Evolutionary conservation across 352 stramenopile genomes (phyloP).

Genomic region (Pythium utonaiense): DNA sequence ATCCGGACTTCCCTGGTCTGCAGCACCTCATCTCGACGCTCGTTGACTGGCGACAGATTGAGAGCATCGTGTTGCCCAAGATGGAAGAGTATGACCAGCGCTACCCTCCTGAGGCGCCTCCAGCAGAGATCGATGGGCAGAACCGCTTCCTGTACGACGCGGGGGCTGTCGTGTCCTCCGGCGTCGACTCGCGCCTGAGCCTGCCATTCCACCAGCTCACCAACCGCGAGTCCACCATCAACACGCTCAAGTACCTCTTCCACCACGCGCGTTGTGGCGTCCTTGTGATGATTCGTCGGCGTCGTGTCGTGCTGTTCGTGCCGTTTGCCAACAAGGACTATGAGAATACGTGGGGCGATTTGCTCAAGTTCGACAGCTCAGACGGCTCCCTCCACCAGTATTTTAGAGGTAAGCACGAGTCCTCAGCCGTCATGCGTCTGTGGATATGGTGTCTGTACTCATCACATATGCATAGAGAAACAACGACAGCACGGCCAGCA

Average conservation of each 20-base stretch:
- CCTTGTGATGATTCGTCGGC: slow-evolving; percentile 97
- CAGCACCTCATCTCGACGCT: slow-evolving; percentile 92
- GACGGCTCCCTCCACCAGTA: slow-evolving; percentile 90
- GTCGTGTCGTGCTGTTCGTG: slow-evolving; percentile 94
- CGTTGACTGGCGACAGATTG: slow-evolving; percentile 84
- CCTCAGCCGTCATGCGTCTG: no score
- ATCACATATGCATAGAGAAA: slow-evolving; percentile 42
- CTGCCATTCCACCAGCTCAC: slow-evolving; percentile 91
- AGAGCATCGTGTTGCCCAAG: slow-evolving; percentile 68
- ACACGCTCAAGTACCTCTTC: slow-evolving; percentile 98
- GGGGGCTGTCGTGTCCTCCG: slow-evolving; percentile 43
- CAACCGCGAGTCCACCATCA: slow-evolving; percentile 86
- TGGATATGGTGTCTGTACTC: no score
- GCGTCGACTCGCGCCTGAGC: slow-evolving; percentile 84
- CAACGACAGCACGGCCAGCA: slow-evolving; percentile 72
- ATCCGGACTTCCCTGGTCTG: slow-evolving; percentile 88
- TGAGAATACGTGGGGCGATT: slow-evolving; percentile 94
- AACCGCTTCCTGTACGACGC: slow-evolving; percentile 71
- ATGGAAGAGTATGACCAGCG: slow-evolving; percentile 74
- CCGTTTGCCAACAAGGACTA: slow-evolving; percentile 98
- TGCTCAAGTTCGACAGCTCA: slow-evolving; percentile 88
- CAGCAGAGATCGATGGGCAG: slow-evolving; percentile 28
- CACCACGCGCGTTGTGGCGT: slow-evolving; percentile 98
- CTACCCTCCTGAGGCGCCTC: slow-evolving; percentile 40
- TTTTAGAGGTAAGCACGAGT: slow-evolving; percentile 85